Base-by-base conservation (phyloP, 352 stramenopile species). In the Pythium aphanidermatum region DNA sequence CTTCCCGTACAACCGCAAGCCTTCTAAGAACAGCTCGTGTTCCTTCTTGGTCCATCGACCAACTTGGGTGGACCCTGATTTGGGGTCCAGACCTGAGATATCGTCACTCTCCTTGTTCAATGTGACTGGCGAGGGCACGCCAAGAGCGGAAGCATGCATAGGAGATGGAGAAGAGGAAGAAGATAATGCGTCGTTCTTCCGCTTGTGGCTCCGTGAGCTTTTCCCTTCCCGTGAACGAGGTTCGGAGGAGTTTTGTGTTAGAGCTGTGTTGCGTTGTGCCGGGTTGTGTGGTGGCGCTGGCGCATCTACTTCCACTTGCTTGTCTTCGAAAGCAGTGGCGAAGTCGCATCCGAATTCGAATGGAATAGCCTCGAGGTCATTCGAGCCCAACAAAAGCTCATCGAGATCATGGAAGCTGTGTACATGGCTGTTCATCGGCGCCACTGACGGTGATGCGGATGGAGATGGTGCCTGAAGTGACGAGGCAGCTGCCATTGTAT, bases 11-110 rank as follows among this genome's bases (percentile, higher is more conserved):
- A 83, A 65, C 30, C 85, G 55, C 2, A 96, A 65, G 0, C 86
- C 86, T 51, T 95, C 74, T 2, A 96, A 63, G 54, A 96, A 96
- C 21, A 90, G 57, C 46, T 87, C 74, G 55, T 96, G 86, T 55
- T 96, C 86, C 34, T 70, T 72, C 63, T 93, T 92, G 42, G 83
- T 95, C 86, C 86, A 96, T 26, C 86, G 78, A 4, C 86, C 86
- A 3, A 90, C 64, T 16, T 86, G 72, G 4, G 58, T 60, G 5
- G 53, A 56, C 21, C 42, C 38, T 21, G 39, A 24, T 11, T 33
- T 36, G n/a, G 38, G 17, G 9, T 56, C 48, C 6, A 34, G 16
- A n/a, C 27, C 38, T 5, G 48, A 42, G 13, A 50, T 16, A 23
- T 44, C 39, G 27, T 50, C 48, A 10, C 33, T 39, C 12, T 49